phyloP scores from a whole-genome alignment of 1,139 yeast genomes.

The Nematodospora anomalae region DNA sequence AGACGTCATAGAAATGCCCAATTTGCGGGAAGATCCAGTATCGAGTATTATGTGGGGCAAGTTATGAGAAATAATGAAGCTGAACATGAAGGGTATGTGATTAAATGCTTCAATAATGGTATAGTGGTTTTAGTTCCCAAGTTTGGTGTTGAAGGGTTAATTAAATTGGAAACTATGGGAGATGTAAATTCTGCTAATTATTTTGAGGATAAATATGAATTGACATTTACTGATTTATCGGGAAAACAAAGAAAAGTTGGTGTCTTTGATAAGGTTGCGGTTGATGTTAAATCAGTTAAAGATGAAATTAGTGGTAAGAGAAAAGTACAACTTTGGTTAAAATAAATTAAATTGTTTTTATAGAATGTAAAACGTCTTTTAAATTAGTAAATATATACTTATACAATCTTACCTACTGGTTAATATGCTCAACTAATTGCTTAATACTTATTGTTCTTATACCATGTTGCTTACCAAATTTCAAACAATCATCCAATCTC shows the following conservation, averaged over 20 bases:
- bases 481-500: slow-evolving; percentile 82
- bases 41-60: slow-evolving; percentile 97
- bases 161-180: slow-evolving; percentile 74
- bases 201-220: slow-evolving; percentile 75
- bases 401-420: slow-evolving; percentile 5
- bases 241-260: slow-evolving; percentile 53
- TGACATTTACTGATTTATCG: slow-evolving; percentile 51
- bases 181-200: slow-evolving; percentile 65
- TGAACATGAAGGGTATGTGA: slow-evolving; percentile 85
- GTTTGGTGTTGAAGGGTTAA: slow-evolving; percentile 93
- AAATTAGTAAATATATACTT: slow-evolving; percentile 3
- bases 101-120: slow-evolving; percentile 92
- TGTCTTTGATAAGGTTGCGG: slow-evolving; percentile 84
- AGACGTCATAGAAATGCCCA: slow-evolving; percentile 96
- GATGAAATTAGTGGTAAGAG: slow-evolving; percentile 93
- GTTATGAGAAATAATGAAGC: slow-evolving; percentile 81
- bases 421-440: slow-evolving; percentile 61
- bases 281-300: slow-evolving; percentile 74
- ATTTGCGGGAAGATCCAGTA: slow-evolving; percentile 97
- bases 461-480: slow-evolving; percentile 61
- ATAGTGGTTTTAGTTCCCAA: slow-evolving; percentile 94
- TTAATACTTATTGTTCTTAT: slow-evolving; percentile 82
- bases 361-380: neutral
- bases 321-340: slow-evolving; percentile 74
- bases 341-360: slow-evolving; percentile 21